Base-by-base conservation (phyloP, 2,329 filamentous ascomycete species). In the Pleomassaria siparia region DNA sequence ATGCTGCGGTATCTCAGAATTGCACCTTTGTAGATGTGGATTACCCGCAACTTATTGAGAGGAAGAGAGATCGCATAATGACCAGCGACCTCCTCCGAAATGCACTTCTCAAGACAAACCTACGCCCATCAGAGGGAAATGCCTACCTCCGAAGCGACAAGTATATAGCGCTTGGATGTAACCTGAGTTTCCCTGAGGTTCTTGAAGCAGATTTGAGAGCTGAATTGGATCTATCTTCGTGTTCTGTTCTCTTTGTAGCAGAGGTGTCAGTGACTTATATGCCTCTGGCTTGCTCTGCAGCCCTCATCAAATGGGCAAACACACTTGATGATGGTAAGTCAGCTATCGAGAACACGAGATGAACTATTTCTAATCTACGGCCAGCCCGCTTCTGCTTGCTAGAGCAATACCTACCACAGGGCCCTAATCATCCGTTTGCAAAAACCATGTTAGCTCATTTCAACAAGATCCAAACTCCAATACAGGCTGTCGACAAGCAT, bases 231-330 rank as follows among this genome's bases (percentile, higher is more conserved):
- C 65, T 86, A 13, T 65, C 78, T 1, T 73, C 81, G 7, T 83
- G 81, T 49, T 76, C 80, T 2, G 80, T 96, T 2, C 74, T 96
- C 20, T 95, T 94, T 60, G 80, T 91, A 21, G 91, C 91, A 1
- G 92, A 97, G 71, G 91, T 96, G 12, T 95, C 91, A 3, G 82
- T 95, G 32, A 94, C 90, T 1, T 95, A 95, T 61, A 95, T 96
- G 89, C 84, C 90, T 46, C 82, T 83, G 2, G 69, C 80, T 18
- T 84, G 83, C 32, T 85, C 90, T 5, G 86, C 96, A 73, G 76
- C 80, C 13, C 76, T 96, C 8, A 85, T 96, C 24, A 67, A 77
- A 42, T 96, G 90, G 90, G 86, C 88, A n/a, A 82, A 83, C 45
- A 81, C 74, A 10, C 75, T 95, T 41, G 80, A 83, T 11, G 76